Percentiles rank a stretch among this genome's conserved stretches.
phyloP scores from a whole-genome alignment of 2,329 filamentous ascomycete species.

The Aspergillus unguis region DNA sequence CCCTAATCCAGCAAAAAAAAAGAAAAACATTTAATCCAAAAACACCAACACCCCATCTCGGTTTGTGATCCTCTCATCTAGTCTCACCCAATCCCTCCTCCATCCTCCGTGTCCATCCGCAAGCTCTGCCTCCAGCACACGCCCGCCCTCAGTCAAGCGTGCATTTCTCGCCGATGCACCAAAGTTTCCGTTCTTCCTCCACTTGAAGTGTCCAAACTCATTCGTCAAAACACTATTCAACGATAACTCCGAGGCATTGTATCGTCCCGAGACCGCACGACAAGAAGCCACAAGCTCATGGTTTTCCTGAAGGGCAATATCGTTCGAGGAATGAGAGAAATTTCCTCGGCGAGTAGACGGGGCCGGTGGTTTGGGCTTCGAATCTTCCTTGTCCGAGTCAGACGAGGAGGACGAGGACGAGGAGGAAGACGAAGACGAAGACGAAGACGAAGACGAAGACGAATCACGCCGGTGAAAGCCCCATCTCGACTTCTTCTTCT shows the following conservation, averaged over 20 bases:
- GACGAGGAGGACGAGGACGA: neutral
- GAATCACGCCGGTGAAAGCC: conserved; percentile 1
- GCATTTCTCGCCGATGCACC: conserved; percentile 30
- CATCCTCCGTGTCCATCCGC: conserved; percentile 34
- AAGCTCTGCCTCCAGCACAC: conserved; percentile 35
- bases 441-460: neutral
- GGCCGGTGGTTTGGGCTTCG: neutral
- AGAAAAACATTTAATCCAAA: conserved; percentile 16
- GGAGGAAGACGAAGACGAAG: neutral
- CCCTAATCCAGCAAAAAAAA: too few relatives aligned
- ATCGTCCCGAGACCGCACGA: conserved; percentile 28
- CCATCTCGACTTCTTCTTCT: conserved; percentile 9
- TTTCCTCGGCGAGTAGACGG: conserved; percentile 27
- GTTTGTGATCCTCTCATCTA: conserved; percentile 42
- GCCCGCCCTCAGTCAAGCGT: conserved; percentile 29
- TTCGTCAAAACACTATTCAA: conserved; percentile 40
- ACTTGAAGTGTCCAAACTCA: conserved; percentile 34
- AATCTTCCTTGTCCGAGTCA: neutral
- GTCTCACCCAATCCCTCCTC: conserved; percentile 27
- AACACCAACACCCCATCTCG: conserved; percentile 35
- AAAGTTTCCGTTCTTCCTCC: conserved; percentile 39
- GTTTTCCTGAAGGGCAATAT: conserved; percentile 34
- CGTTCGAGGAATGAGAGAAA: conserved; percentile 33
- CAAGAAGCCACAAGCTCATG: conserved; percentile 39
- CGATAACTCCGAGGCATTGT: conserved; percentile 31